These are phyloP conservation scores for Hansenula sp. DNA, from an alignment of 1,139 yeast genomes.

Conservation along the genomic window DNA sequence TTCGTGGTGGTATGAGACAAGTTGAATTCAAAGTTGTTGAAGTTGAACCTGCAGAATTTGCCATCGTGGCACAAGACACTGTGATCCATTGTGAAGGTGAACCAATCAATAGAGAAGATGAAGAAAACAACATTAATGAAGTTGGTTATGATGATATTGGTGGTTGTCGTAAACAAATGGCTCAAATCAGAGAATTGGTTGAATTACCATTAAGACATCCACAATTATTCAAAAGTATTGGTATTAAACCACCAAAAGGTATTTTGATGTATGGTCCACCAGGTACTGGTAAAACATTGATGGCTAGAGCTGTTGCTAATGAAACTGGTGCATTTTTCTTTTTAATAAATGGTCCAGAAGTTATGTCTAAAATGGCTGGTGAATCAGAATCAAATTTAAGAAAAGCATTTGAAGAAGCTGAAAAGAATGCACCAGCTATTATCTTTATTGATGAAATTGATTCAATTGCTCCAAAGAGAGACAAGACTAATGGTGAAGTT, in stretches of 20 bases:
- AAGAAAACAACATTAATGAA: conserved; percentile 91
- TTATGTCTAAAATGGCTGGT: conserved; percentile 99
- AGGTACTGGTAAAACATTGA: conserved; percentile 97
- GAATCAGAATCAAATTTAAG: conserved; percentile 96
- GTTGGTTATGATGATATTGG: conserved; percentile 99
- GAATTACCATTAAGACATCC: conserved; percentile 97
- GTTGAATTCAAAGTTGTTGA: conserved; percentile 98
- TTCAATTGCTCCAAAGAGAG: conserved; percentile 99
- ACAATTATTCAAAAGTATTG: conserved; percentile 91
- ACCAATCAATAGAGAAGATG: conserved; percentile 98
- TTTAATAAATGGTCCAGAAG: conserved; percentile 98
- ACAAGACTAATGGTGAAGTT: conserved; percentile 99
- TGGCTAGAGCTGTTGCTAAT: conserved; percentile 99
- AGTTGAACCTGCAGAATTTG: conserved; percentile 95
- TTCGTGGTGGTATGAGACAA: conserved; percentile 98
- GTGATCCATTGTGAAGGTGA: conserved; percentile 99
- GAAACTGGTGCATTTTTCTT: conserved; percentile 99
- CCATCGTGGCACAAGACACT: conserved; percentile 98
- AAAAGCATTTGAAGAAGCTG: conserved; percentile 99
- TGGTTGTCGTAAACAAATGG: conserved; percentile 98
- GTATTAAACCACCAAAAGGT: conserved; percentile 97
- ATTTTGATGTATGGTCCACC: conserved; percentile 98
- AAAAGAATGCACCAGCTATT: conserved; percentile 95
- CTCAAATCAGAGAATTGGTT: conserved; percentile 95
- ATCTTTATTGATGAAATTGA: conserved; percentile 98